Evolutionary conservation across 2,329 filamentous ascomycete species (phyloP).

Genomic region (Nigrospora oryzae): DNA sequence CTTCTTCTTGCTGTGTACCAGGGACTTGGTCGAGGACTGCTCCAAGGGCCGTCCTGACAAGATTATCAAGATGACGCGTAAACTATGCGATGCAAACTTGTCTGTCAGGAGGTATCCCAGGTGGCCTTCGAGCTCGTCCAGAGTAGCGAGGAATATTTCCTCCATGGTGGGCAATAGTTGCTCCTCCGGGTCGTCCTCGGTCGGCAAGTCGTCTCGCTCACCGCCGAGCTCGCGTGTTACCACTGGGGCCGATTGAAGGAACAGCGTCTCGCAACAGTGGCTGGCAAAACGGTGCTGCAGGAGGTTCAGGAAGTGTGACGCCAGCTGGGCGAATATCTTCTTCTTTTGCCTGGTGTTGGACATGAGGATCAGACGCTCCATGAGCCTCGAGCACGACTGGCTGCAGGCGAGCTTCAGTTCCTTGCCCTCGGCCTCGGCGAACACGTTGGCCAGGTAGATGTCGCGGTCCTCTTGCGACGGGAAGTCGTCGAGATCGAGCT

Average conservation of each 20-base stretch:
- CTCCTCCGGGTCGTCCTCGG: constrained; percentile 33
- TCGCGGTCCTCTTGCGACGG: constrained; percentile 62
- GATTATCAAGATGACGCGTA: constrained; percentile 78
- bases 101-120: constrained; percentile 81
- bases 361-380: constrained; percentile 83
- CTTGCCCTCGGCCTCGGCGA: constrained; percentile 79
- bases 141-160: constrained; percentile 70
- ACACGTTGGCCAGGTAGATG: constrained; percentile 73
- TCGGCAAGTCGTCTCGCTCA: constrained; percentile 31
- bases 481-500: constrained; percentile 87
- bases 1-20: constrained; percentile 90
- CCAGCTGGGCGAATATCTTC: constrained; percentile 76
- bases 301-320: constrained; percentile 77
- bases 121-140: constrained; percentile 82
- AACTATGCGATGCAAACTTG: constrained; percentile 79
- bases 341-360: constrained; percentile 77
- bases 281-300: constrained; percentile 95
- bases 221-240: constrained; percentile 65
- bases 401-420: constrained; percentile 94
- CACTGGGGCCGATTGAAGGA: constrained; percentile 70
- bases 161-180: constrained; percentile 63
- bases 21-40: constrained; percentile 55
- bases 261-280: constrained; percentile 93
- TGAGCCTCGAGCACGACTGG: constrained; percentile 86
- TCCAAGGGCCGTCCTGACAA: constrained; percentile 77